Base-by-base conservation (phyloP, 805 yeast genomes). In the Yamadazyma paraphyllophila region DNA sequence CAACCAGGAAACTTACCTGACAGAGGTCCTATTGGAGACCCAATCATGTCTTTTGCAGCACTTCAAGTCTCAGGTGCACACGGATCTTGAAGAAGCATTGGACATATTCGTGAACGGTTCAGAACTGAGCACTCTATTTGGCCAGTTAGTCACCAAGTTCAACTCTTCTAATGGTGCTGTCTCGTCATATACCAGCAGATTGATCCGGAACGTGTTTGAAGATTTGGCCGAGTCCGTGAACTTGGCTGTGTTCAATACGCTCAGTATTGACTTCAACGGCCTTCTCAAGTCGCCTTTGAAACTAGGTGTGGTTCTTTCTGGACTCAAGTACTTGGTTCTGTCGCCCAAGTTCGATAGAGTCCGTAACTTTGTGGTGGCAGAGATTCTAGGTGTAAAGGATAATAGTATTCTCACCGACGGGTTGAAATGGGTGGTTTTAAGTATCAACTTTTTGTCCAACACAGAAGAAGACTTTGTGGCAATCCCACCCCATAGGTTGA, bases 321-420 rank as follows among this genome's bases (percentile, higher is more conserved):
- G 79, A 9, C 55, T 76, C 7, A 49, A 67, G 4, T n/a, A 41
- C 12, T 73, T 71, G 25, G 59, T 74, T 29, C 55, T 71, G 1
- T 58, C 73, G 8, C 47, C 63, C 0, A 63, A 67, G 31, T 68
- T 78, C 29, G 82, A 76, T 13, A 72, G 82, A 47, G 52, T 78
- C 8, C 74, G 90, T 51, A 85, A 82, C 51, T 71, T 73, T 45
- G 66, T 78, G n/a, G 81, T 82, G 11, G 80, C 91, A 1, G 89
- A 83, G 53, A 58, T 85, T 15, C 66, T 85, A 38, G 88, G 89
- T 1, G 63, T 77, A 2, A 71, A 69, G 41, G 52, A 58, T 6
- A 42, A 61, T 0, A 76, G 76, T 27, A 69, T 82, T 10, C 42
- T 72, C 7, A 39, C 56, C 2, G 58, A 58, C 2, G 85, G 85